phyloP scores from a whole-genome alignment of 768 basidiomycete species.

The Leccinellum rugosiceps region DNA sequence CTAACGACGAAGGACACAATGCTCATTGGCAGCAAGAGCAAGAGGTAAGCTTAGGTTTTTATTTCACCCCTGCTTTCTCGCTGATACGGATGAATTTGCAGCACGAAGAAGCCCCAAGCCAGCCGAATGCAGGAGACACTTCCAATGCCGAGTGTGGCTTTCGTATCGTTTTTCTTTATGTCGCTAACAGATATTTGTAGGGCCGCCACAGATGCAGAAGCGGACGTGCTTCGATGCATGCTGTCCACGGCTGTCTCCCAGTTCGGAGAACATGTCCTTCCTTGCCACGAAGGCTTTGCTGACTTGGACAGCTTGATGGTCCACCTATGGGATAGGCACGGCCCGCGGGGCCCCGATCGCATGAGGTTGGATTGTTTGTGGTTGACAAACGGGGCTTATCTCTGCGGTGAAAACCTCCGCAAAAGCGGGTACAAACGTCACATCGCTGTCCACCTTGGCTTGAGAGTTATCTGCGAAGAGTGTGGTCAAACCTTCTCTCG shows the following conservation, averaged over 20 bases:
- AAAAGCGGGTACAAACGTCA: not conserved
- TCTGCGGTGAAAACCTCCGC: not conserved
- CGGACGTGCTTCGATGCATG: not conserved
- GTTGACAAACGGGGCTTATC: not conserved
- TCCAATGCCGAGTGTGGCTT: not conserved
- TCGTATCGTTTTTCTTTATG: not conserved
- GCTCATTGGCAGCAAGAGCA: not conserved
- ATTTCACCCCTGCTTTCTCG: not conserved
- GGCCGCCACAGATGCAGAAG: not conserved
- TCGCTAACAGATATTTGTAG: not conserved
- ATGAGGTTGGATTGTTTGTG: not conserved
- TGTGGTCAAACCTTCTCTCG: not conserved
- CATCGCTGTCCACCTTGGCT: not conserved
- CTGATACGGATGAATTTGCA: not conserved
- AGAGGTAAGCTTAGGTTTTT: not conserved
- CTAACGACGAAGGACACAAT: not conserved
- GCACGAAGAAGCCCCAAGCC: not conserved
- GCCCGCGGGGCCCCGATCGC: not conserved
- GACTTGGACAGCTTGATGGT: not conserved
- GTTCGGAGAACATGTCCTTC: not conserved
- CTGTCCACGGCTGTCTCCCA: not conserved
- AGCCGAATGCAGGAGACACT: not conserved
- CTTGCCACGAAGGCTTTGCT: not conserved
- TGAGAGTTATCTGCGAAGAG: not conserved
- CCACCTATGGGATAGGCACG: not conserved